Evolutionary conservation across 108 stramenopile species (phyloP).

Genomic region (Ochromonas danica): DNA sequence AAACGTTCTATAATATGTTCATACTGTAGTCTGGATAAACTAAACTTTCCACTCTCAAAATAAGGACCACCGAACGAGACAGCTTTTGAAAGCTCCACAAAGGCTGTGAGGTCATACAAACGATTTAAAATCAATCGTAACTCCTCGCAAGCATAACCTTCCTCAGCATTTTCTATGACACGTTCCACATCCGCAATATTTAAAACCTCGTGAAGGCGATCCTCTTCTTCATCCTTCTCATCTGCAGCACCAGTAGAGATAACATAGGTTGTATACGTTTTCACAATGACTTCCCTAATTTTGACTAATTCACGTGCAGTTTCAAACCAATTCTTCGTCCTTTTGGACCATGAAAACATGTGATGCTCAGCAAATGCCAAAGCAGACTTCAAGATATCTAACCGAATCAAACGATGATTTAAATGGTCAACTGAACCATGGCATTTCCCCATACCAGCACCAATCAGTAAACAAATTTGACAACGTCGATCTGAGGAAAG

Average conservation of each 20-base stretch:
- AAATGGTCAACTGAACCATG: neutral
- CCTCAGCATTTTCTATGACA: slow-evolving; percentile 1
- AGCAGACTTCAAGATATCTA: neutral
- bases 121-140: neutral
- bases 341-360: neutral
- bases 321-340: neutral
- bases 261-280: too few relatives aligned
- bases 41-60: slow-evolving; percentile 21
- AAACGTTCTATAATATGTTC: slow-evolving; percentile 9
- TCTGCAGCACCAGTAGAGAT: too few relatives aligned
- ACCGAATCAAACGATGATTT: neutral
- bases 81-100: neutral
- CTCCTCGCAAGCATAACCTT: neutral
- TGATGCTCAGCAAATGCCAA: neutral
- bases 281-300: neutral
- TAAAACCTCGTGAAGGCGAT: too few relatives aligned
- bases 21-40: neutral
- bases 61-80: slow-evolving; percentile 3
- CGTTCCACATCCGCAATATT: too few relatives aligned
- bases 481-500: neutral
- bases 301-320: neutral
- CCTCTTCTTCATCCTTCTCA: too few relatives aligned
- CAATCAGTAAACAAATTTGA: neutral
- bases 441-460: neutral
- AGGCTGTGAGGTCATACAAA: neutral